phyloP scores from a whole-genome alignment of 805 yeast genomes.

The Ogataea methanolica region DNA sequence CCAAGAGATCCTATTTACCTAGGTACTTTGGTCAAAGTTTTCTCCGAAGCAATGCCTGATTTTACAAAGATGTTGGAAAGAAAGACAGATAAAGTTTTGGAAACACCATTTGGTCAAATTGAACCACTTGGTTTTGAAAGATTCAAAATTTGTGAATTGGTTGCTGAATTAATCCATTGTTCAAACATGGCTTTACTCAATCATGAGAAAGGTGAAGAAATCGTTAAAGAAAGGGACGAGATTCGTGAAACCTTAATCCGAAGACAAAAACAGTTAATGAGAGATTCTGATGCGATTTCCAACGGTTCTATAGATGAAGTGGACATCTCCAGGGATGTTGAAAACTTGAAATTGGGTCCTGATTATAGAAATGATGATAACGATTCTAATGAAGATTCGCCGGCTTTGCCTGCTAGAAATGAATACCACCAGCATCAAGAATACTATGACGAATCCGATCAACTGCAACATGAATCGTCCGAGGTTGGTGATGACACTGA shows the following conservation, averaged over 20 bases:
- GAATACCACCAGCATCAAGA: background rate
- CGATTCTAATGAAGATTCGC: background rate
- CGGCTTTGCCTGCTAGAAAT: background rate
- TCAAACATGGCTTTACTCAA: conserved; percentile 94
- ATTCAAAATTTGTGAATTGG: conserved; percentile 83
- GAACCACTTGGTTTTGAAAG: conserved; percentile 87
- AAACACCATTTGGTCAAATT: conserved; percentile 61
- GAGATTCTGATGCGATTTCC: conserved; percentile 25
- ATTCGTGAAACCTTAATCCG: conserved; percentile 51
- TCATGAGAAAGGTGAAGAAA: conserved; percentile 65
- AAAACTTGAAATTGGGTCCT: conserved; percentile 25
- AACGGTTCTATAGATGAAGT: conserved; percentile 26
- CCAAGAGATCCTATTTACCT: conserved; percentile 89
- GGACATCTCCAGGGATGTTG: conserved; percentile 31
- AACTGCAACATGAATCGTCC: too few species aligned
- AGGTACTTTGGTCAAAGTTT: conserved; percentile 77
- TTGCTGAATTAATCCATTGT: conserved; percentile 93
- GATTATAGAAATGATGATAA: conserved; percentile 5
- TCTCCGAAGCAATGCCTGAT: conserved; percentile 67
- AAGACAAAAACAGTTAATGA: conserved; percentile 24
- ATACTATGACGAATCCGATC: background rate
- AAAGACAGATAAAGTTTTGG: conserved; percentile 34
- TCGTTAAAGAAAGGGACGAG: conserved; percentile 64
- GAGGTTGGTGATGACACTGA: conserved; percentile 12
- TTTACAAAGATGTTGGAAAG: conserved; percentile 59